Conservation (phyloP, 208 protist genomes). For the Acanthamoeba royreba region DNA sequence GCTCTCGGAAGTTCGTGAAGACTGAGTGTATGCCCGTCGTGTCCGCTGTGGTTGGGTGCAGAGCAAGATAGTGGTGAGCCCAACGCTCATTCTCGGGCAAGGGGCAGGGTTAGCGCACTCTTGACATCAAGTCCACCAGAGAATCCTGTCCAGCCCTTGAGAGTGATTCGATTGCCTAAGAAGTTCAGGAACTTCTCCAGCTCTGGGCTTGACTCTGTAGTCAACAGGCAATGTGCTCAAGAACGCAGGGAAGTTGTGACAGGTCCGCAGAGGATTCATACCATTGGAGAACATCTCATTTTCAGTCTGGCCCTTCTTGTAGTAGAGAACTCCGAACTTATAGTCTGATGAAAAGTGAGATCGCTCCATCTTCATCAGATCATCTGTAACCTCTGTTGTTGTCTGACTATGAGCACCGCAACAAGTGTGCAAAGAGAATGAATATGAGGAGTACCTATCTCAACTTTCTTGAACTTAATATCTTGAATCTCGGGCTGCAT, state of each 20-base stretch:
- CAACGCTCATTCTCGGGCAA: neutral
- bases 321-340: constrained; percentile 51
- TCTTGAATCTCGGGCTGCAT: constrained; percentile 3
- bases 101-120: neutral
- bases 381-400: neutral
- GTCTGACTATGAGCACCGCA: neutral
- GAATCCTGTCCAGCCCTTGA: constrained; percentile 49
- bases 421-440: neutral
- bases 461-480: neutral
- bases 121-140: constrained; percentile 51
- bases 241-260: too few relatives aligned
- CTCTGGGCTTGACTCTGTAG: neutral
- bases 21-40: constrained; percentile 42
- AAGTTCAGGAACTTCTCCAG: constrained; percentile 48
- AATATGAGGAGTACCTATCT: neutral
- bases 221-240: neutral
- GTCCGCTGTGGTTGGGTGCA: neutral
- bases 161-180: constrained; percentile 31
- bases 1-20: constrained; percentile 20
- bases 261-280: neutral
- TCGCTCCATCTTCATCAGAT: neutral
- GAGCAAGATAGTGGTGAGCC: neutral
- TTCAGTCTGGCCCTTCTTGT: constrained; percentile 17
- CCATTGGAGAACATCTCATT: constrained; percentile 47
- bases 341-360: neutral